Evolutionary conservation across 2,329 filamentous ascomycete genomes (phyloP), one percentile per base, ranked within the genome.

Genomic region (Scedosporium dehoogii): DNA sequence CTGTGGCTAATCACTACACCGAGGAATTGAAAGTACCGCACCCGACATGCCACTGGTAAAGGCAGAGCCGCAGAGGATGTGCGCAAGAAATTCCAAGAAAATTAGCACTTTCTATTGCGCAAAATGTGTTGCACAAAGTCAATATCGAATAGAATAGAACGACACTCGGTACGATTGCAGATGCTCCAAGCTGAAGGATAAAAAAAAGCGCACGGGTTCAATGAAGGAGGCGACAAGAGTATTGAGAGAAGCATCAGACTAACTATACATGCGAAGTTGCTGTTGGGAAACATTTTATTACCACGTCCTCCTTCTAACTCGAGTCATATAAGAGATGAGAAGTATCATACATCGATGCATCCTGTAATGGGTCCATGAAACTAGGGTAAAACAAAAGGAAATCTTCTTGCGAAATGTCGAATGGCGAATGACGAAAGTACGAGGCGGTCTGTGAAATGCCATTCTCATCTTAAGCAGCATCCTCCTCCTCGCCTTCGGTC

Each of bases 401-500:
- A 55, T 14, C 18, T 55, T 23, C 44, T 18, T 55, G 23, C 18
- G 51, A 23, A 55, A 55, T 23, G 27, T n/a, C n/a, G n/a, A n/a
- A n/a, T n/a, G 51, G 51, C 44, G 44, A 48, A 21, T 4, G 18
- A 48, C 44, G 4, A 27, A 55, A 23, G 21, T 5, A 10, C n/a
- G 5, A 55, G 16, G 48, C 5, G 27, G 21, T 18, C 51, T 55
- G 51, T 6, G 51, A 6, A 10, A 14, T 25, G 23, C 51, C 51
- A 25, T 55, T 27, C 23, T 55, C 12, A 6, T 48, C n/a, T 23
- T 56, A n/a, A 56, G 53, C 27, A 29, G 53, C 21, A 5, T 58
- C n/a, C 7, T 55, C n/a, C 7, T 55, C 14, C 33, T 61, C 27
- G 33, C 72, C 73, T 64, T 74, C 72, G 55, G 74, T 76, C 72